Evolutionary conservation across 2,329 filamentous ascomycete genomes (phyloP), one percentile per base, ranked within the genome.

Genomic region (Colletotrichum tropicale): DNA sequence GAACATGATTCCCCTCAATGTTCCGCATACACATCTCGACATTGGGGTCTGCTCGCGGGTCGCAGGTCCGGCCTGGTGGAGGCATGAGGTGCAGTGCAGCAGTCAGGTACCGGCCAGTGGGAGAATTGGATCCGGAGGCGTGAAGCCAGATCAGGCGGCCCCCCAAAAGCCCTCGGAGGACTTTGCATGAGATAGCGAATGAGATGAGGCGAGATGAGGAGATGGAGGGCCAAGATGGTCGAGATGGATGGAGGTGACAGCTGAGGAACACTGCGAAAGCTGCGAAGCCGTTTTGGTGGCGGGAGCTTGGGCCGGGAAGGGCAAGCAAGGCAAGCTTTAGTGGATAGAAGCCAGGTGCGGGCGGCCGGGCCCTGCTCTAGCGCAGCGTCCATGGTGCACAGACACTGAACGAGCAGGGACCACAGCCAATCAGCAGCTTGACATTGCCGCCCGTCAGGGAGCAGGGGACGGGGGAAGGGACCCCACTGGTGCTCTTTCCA

Each of bases 371-470:
- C 43, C 28, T 24, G 21, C 26, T 34, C 24, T 26, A 32, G 71
- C 21, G 16, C 18, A 61, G 30, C 62, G 16, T 15, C 38, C 18
- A 34, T 1, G 68, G 28, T 32, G 69, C 61, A 75, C 72, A 66
- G 36, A 72, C 67, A 21, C 43, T 48, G 26, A 13, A n/a, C 58
- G 7, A 9, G 30, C 43, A 62, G 61, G 55, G 6, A 7, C 3
- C 3, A 43, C 38, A 16, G 18, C 81, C 76, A 82, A 82, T 82
- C 72, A 80, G 21, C 28, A 32, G 15, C 62, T 30, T 28, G 43
- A 13, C 66, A 34, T 82, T 81, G 70, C 80, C 81, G 81, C 81
- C 81, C 79, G 75, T 73, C 71, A 60, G 78, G 77, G 76, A 76
- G 21, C 34, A 65, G 70, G 70, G 64, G 26, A 65, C 48, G 24